A percentile compares a stretch with the other conserved stretches of the same genome.
phyloP scores from a whole-genome alignment of 2,329 filamentous ascomycete genomes.

The Ascochyta viciae-villosae region DNA sequence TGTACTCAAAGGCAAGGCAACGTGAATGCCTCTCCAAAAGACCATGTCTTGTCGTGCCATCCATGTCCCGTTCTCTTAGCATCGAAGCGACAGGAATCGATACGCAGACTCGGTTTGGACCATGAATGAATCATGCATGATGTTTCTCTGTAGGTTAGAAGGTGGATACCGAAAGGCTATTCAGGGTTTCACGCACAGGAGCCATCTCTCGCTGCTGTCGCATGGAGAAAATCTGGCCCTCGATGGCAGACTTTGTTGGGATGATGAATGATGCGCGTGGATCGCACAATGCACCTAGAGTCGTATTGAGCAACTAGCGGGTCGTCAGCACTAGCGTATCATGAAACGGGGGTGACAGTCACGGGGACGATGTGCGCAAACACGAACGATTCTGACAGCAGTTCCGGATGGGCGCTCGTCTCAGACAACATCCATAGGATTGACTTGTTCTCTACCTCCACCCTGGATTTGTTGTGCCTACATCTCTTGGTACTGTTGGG shows the following conservation, averaged over 20 bases:
- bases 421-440: slow-evolving; percentile 19
- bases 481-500: neutral
- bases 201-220: no score
- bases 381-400: slow-evolving; percentile 12
- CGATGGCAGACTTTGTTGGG: neutral
- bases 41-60: slow-evolving; percentile 5
- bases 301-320: neutral
- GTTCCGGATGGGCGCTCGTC: slow-evolving; percentile 9
- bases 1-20: slow-evolving; percentile 22
- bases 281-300: neutral
- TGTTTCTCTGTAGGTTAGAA: no score
- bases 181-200: no score
- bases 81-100: no score
- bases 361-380: slow-evolving; percentile 24
- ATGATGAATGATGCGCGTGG: neutral
- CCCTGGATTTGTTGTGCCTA: neutral
- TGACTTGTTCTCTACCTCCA: slow-evolving; percentile 17
- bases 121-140: no score
- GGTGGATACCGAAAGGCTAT: no score
- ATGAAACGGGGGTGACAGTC: neutral
- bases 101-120: no score
- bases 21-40: slow-evolving; percentile 22
- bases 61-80: neutral
- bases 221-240: neutral
- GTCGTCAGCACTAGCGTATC: no score